Conservation (phyloP, 768 basidiomycete species). For the Termitomyces sp. region DNA sequence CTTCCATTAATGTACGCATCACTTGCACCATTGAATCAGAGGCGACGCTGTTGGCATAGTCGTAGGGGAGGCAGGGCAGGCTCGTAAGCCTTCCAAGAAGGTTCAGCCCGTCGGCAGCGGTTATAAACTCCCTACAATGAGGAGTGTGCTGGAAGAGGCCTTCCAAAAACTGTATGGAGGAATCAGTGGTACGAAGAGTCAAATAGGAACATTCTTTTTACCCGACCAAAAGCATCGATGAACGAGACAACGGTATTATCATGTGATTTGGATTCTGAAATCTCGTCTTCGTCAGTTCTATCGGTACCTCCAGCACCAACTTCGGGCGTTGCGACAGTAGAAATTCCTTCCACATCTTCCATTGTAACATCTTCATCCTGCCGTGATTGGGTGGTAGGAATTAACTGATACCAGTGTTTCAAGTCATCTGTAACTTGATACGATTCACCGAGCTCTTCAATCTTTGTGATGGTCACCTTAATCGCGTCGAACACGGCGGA, state of each 20-base stretch:
- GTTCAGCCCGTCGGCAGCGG: constrained; percentile 64
- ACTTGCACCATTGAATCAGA: constrained; percentile 87
- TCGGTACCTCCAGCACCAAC: constrained; percentile 12
- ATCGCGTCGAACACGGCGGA: constrained; percentile 72
- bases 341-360: constrained; percentile 33
- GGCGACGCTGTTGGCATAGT: constrained; percentile 79
- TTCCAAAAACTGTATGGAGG: constrained; percentile 69
- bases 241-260: constrained; percentile 75
- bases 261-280: constrained; percentile 40
- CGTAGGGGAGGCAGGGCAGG: constrained; percentile 83
- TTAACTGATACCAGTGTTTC: constrained; percentile 61
- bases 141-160: constrained; percentile 90
- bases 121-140: constrained; percentile 88
- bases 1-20: constrained; percentile 84
- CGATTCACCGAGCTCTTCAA: constrained; percentile 66
- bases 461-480: constrained; percentile 60
- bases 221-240: constrained; percentile 75
- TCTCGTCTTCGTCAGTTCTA: constrained; percentile 19
- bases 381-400: constrained; percentile 19
- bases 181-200: background rate
- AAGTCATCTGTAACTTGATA: constrained; percentile 53
- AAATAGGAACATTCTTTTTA: constrained; percentile 25
- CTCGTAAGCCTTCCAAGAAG: constrained; percentile 72
- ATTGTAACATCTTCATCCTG: constrained; percentile 38
- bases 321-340: constrained; percentile 13